Percentiles rank a stretch among this genome's conserved stretches.
phyloP scores from a whole-genome alignment of 805 yeast species.

The Yamadazyma nakazawae region DNA sequence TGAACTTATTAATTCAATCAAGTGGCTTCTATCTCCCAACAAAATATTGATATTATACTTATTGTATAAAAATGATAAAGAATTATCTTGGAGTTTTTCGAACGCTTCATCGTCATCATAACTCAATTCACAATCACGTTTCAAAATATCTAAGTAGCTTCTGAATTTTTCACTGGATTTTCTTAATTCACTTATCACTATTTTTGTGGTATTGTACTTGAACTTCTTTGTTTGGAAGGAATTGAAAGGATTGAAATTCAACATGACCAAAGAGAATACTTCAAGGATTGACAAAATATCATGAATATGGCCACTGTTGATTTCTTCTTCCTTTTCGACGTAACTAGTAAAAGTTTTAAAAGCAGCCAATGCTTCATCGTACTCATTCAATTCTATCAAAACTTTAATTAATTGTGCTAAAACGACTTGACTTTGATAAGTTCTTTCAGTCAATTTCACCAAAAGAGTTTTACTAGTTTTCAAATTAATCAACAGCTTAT shows the following conservation, averaged over 20 bases:
- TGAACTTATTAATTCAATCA: conserved; percentile 25
- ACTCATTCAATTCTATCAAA: conserved; percentile 32
- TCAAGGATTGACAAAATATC: conserved; percentile 34
- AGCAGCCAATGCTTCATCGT: conserved; percentile 44
- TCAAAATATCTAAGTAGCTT: conserved; percentile 23
- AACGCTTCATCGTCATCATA: conserved; percentile 24
- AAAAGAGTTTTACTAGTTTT: conserved; percentile 30
- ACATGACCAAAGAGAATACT: conserved; percentile 30
- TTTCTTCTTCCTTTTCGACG: conserved; percentile 30
- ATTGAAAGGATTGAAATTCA: conserved; percentile 35
- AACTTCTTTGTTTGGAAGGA: conserved; percentile 24
- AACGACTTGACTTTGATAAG: conserved; percentile 38
- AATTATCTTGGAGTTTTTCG: conserved; percentile 11
- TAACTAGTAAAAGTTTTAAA: conserved; percentile 36
- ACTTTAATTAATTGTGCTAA: conserved; percentile 29
- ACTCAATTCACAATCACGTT: conserved; percentile 21
- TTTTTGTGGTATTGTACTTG: conserved; percentile 21
- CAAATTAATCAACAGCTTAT: conserved; percentile 15
- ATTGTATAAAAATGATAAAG: conserved; percentile 34
- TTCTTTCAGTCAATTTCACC: conserved; percentile 26
- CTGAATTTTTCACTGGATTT: conserved; percentile 18
- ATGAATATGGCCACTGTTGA: conserved; percentile 24
- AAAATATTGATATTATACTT: conserved; percentile 32
- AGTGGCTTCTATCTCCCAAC: conserved; percentile 23
- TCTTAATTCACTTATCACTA: conserved; percentile 19